Conservation (phyloP, 805 yeast species). For the Torulaspora franciscae region DNA sequence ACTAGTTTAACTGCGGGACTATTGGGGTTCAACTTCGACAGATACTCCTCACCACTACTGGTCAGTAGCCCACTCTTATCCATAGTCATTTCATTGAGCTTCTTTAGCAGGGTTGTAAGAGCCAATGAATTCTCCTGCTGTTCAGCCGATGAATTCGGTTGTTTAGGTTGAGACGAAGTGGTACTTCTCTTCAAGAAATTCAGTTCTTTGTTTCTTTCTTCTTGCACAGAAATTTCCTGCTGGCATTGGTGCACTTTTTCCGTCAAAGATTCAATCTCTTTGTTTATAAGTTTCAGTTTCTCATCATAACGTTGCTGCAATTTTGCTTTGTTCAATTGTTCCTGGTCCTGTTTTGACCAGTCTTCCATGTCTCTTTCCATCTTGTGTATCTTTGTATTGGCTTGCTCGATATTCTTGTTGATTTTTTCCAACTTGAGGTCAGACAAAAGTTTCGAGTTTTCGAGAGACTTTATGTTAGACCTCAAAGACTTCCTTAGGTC, state of each 20-base stretch:
- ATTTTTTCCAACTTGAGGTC: constrained; percentile 32
- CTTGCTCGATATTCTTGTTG: constrained; percentile 26
- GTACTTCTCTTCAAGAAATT: constrained; percentile 20
- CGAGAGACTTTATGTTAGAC: constrained; percentile 34
- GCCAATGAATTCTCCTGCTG: constrained; percentile 4
- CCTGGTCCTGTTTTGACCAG: constrained; percentile 25
- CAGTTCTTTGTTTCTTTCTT: constrained; percentile 25
- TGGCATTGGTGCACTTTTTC: constrained; percentile 17
- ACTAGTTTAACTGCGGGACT: constrained; percentile 22
- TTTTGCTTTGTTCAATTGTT: constrained; percentile 15
- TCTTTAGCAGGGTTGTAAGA: constrained; percentile 16
- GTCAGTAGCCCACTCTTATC: constrained; percentile 30
- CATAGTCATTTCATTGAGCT: constrained; percentile 21
- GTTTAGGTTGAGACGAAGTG: neutral
- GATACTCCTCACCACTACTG: constrained; percentile 25
- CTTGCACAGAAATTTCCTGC: constrained; percentile 19
- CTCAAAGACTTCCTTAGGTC: constrained; percentile 32
- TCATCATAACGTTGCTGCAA: constrained; percentile 16
- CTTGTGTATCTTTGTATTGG: constrained; percentile 22
- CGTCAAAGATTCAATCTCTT: constrained; percentile 11
- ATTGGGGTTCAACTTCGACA: constrained; percentile 23
- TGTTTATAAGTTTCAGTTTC: constrained; percentile 9
- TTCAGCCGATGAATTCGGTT: constrained; percentile 7
- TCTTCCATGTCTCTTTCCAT: constrained; percentile 30
- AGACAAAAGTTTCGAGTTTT: constrained; percentile 31